A percentile compares a stretch with the other conserved stretches of the same genome.
Evolutionary conservation across 1,284 basidiomycete genomes (phyloP).

Genomic region (Mycosarcoma mackinlayi): DNA sequence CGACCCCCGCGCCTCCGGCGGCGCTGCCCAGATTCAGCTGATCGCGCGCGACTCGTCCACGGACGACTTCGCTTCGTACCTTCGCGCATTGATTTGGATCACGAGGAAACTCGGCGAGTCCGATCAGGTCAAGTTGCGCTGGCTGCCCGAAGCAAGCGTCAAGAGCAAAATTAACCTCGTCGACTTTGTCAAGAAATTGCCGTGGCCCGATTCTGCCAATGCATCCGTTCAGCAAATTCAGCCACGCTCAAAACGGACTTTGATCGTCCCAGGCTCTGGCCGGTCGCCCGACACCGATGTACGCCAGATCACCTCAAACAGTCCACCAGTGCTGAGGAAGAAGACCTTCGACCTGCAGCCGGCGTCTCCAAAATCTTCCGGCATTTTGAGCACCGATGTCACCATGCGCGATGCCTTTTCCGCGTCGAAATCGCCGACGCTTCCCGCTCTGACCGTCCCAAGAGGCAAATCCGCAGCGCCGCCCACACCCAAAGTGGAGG

Average conservation of each 20-base stretch:
- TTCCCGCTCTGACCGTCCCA: slow-evolving; percentile 1
- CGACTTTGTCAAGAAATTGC: not conserved
- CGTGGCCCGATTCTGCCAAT: not conserved
- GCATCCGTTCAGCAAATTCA: not conserved
- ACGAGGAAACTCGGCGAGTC: not conserved
- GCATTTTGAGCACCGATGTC: slow-evolving; percentile 2
- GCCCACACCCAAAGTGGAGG: not conserved
- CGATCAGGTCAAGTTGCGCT: not conserved
- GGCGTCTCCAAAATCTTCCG: slow-evolving; percentile 15
- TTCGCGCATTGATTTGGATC: not conserved
- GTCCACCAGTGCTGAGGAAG: slow-evolving; percentile 2
- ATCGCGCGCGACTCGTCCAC: slow-evolving; percentile 9
- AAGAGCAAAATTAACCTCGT: slow-evolving; percentile 11
- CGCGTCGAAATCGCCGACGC: slow-evolving; percentile 1
- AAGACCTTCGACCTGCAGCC: slow-evolving; percentile 37
- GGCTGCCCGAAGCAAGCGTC: slow-evolving; percentile 7
- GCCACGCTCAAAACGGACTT: slow-evolving; percentile 4
- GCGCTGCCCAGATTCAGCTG: slow-evolving; percentile 20
- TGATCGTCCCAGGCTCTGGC: slow-evolving; percentile 21
- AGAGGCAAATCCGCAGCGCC: slow-evolving; percentile 2
- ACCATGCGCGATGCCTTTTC: slow-evolving; percentile 9
- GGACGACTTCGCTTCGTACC: slow-evolving; percentile 1
- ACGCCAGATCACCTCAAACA: not conserved
- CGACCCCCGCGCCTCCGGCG: slow-evolving; percentile 27
- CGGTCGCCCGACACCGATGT: slow-evolving; percentile 1